Evolutionary conservation across 495 filamentous ascomycete genomes (phyloP), one percentile per base, ranked within the genome.

Genomic region (Bombardia bombarda): DNA sequence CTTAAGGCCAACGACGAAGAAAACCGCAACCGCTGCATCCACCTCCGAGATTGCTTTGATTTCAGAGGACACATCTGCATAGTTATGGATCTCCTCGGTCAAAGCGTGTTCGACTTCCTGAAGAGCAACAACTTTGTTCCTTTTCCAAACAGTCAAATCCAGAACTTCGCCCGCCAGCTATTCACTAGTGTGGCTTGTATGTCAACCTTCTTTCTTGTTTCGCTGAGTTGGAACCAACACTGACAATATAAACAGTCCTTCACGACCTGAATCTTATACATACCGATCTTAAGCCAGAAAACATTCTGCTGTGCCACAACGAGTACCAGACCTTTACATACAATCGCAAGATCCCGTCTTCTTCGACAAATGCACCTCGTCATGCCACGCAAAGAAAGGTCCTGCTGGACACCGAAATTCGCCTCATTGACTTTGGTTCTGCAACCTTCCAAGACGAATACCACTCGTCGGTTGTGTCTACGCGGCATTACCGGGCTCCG

Each of bases 361-460:
- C 90, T 10, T 92, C 89, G 0, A 79, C 77, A 16, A 82, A 83
- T 0, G 79, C 78, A 21, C 72, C 69, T 32, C 79, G 92, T n/a
- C 78, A 81, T 52, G 88, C 88, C 10, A 82, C 83, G 10, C 87
- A 94, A 57, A 75, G 92, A 32, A 82, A 83, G 42, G 93, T 98
- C 0, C 69, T 98, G 16, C 75, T 97, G 2, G 88, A 95, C 57
- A 94, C 90, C 16, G 93, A 98, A 63, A 98, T 98, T 50, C 83
- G 93, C 13, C 69, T 98, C 19, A 98, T 98, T 43, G 92, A 98
- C 61, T 98, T 98, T 65, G 92, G 93, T 4, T 95, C 89, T 6
- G 93, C 93, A 16, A 98, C 92, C 0, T 98, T 98, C 57, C 85
- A 98, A 41, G 93, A 98, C 50, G 92, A 97, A 65, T 97, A 98